phyloP scores from a whole-genome alignment of 139 green algal species.

The Picochlorum sp. region DNA sequence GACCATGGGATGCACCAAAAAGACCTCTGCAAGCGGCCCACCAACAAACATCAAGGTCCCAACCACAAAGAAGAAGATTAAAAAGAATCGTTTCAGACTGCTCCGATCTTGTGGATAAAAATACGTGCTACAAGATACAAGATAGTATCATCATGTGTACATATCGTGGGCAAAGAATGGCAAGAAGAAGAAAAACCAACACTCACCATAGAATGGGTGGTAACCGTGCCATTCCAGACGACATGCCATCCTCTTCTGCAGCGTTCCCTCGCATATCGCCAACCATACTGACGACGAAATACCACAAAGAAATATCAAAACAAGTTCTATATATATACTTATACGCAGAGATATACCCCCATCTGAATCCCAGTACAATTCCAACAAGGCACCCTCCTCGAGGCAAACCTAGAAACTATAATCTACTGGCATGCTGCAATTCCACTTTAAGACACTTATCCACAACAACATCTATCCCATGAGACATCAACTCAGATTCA shows the following conservation, averaged over 20 bases:
- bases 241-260: too few relatives aligned
- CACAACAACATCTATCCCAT: conserved; percentile 44
- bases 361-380: too few relatives aligned
- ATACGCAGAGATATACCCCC: too few relatives aligned
- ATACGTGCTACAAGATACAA: background rate
- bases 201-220: too few relatives aligned
- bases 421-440: background rate
- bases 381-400: too few relatives aligned
- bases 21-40: conserved; percentile 22
- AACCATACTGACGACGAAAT: too few relatives aligned
- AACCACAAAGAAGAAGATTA: conserved; percentile 1
- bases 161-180: background rate
- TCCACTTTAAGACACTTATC: conserved; percentile 45
- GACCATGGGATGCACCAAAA: conserved; percentile 25
- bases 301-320: too few relatives aligned
- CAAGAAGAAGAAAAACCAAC: too few relatives aligned
- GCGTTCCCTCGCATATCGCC: too few relatives aligned
- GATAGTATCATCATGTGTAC: background rate
- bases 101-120: background rate
- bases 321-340: too few relatives aligned
- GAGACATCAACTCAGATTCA: conserved; percentile 35
- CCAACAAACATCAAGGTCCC: conserved; percentile 15
- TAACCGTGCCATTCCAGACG: too few relatives aligned
- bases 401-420: too few relatives aligned
- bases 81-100: conserved; percentile 8